Conservation (phyloP, 2,329 filamentous ascomycete genomes). For the Diplodia intermedia region DNA sequence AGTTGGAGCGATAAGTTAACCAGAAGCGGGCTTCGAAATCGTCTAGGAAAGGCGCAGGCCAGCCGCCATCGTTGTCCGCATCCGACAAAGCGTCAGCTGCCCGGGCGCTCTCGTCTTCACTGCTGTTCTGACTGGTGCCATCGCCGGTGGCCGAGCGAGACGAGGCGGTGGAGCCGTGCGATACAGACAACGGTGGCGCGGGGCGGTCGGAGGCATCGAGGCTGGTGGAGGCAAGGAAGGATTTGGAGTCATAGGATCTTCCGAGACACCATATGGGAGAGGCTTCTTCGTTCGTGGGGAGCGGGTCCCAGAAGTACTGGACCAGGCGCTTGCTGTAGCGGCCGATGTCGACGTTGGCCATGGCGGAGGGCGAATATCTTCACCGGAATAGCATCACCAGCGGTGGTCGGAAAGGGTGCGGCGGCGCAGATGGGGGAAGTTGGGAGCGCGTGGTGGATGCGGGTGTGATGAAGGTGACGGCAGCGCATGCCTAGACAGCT, state of each 20-base stretch:
- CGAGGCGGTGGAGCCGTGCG: slow-evolving; percentile 34
- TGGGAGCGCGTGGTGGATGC: slow-evolving; percentile 25
- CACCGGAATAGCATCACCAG: slow-evolving; percentile 20
- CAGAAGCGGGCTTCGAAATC: slow-evolving; percentile 94
- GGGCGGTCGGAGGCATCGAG: slow-evolving; percentile 34
- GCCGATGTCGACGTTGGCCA: slow-evolving; percentile 75
- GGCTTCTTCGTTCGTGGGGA: slow-evolving; percentile 77
- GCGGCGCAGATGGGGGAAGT: background rate
- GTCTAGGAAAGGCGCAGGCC: slow-evolving; percentile 84
- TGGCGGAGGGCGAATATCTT: slow-evolving; percentile 41
- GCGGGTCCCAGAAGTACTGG: slow-evolving; percentile 90
- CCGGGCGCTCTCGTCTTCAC: slow-evolving; percentile 71
- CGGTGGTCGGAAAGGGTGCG: background rate
- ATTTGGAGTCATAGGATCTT: slow-evolving; percentile 59
- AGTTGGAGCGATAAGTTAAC: slow-evolving; percentile 95
- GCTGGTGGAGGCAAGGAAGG: slow-evolving; percentile 34
- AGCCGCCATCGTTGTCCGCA: slow-evolving; percentile 61
- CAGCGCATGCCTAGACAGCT: slow-evolving; percentile 30
- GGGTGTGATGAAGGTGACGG: slow-evolving; percentile 23
- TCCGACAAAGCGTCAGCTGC: slow-evolving; percentile 40
- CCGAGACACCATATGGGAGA: slow-evolving; percentile 86
- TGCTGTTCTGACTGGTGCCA: slow-evolving; percentile 70
- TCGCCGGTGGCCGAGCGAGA: slow-evolving; percentile 45
- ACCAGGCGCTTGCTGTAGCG: slow-evolving; percentile 79
- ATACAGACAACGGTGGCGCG: slow-evolving; percentile 33